Conservation (phyloP, 2,329 filamentous ascomycete species). For the Erysiphe neolycopersici region DNA sequence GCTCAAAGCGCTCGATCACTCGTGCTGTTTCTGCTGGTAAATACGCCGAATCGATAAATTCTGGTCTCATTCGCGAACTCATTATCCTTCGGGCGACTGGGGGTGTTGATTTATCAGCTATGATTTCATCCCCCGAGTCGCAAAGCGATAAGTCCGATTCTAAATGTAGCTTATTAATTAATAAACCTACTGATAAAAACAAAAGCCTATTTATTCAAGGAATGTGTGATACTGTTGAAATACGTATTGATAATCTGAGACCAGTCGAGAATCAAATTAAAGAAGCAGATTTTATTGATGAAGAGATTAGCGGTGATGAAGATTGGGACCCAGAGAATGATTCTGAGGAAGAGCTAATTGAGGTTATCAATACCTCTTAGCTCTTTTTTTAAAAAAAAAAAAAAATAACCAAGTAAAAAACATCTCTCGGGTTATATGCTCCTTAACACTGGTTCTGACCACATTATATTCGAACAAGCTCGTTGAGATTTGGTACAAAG, state of each 20-base stretch:
- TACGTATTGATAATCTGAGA: conserved; percentile 52
- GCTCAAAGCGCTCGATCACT: not conserved
- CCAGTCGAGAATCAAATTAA: conserved; percentile 38
- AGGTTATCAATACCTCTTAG: not conserved
- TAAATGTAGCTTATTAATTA: conserved; percentile 2
- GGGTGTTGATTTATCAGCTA: conserved; percentile 7
- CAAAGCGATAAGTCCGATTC: conserved; percentile 3
- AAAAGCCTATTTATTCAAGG: conserved; percentile 29
- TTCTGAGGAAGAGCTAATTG: not conserved
- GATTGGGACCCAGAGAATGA: conserved; percentile 19
- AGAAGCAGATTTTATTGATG: conserved; percentile 44
- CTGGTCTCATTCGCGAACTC: conserved; percentile 8
- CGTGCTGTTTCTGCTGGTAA: conserved; percentile 2
- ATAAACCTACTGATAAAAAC: conserved; percentile 2
- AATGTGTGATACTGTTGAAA: conserved; percentile 40
- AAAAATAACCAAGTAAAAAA: too few species aligned
- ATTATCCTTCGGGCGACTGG: conserved; percentile 8
- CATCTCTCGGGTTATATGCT: too few species aligned
- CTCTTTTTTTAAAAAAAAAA: too few species aligned
- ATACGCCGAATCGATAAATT: conserved; percentile 8
- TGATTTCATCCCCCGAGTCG: conserved; percentile 1
- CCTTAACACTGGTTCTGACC: not conserved
- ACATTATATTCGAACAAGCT: too few species aligned
- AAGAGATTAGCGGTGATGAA: conserved; percentile 26
- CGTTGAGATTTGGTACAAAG: too few species aligned